Percentiles rank a stretch among this genome's conserved stretches.
phyloP scores from a whole-genome alignment of 345 rosid species.

The Trapa bicornis region DNA sequence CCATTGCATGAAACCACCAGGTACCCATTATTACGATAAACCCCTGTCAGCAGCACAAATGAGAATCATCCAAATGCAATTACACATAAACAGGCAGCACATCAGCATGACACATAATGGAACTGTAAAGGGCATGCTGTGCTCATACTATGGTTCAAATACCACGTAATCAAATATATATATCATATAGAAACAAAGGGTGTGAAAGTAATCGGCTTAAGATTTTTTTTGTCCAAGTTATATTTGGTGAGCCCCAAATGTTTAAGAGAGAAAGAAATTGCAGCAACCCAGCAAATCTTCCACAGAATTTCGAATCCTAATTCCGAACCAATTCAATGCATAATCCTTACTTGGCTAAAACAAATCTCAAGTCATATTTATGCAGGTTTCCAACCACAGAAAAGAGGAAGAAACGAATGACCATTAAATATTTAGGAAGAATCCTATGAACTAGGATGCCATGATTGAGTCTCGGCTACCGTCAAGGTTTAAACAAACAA shows the following conservation, averaged over 20 bases:
- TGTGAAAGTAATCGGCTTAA: too few relatives aligned
- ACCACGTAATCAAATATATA: neutral
- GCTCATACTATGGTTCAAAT: neutral
- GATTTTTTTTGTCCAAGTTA: neutral
- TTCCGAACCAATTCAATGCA: neutral
- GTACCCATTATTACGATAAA: slow-evolving; percentile 20
- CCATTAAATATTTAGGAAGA: too few relatives aligned
- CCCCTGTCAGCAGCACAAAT: slow-evolving; percentile 13
- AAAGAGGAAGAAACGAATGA: too few relatives aligned
- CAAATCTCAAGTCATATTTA: too few relatives aligned
- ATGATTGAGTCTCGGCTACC: neutral
- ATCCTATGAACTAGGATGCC: too few relatives aligned
- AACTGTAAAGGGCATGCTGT: neutral
- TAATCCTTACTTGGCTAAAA: too few relatives aligned
- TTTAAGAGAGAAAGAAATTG: neutral
- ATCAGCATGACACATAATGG: neutral
- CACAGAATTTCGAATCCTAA: too few relatives aligned
- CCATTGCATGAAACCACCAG: slow-evolving; percentile 22
- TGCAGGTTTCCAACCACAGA: too few relatives aligned
- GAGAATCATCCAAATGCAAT: neutral
- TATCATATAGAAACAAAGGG: neutral
- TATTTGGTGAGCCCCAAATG: neutral
- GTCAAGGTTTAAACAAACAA: neutral
- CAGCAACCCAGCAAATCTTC: neutral
- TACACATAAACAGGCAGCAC: neutral